A percentile compares a stretch with the other conserved stretches of the same genome.
Evolutionary conservation across 345 rosid species (phyloP).

Genomic region (Eucalyptus tenuipes): DNA sequence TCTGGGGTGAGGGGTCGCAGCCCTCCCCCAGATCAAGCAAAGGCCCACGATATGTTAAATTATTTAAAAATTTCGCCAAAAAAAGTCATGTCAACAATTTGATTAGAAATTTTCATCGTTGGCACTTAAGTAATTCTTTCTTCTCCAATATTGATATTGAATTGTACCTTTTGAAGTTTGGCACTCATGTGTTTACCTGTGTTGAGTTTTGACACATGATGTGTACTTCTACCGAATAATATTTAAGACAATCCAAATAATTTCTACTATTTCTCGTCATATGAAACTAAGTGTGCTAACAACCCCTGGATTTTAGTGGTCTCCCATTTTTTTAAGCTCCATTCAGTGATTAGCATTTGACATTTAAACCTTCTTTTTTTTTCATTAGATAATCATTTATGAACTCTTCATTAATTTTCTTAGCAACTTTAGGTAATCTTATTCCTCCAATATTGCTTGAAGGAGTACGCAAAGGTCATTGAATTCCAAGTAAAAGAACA

Average conservation of each 20-base stretch:
- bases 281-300: not conserved
- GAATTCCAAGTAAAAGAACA: not conserved
- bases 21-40: no score
- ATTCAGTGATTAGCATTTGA: not conserved
- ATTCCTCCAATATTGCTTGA: not conserved
- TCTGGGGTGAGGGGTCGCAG: no score
- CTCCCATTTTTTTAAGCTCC: not conserved
- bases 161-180: no score
- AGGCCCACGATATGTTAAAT: no score
- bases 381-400: not conserved
- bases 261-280: not conserved
- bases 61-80: accelerated
- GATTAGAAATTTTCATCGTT: accelerated
- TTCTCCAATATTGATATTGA: no score
- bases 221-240: not conserved
- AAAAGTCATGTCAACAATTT: no score
- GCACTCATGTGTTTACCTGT: no score
- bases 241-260: not conserved
- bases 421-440: not conserved
- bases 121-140: no score
- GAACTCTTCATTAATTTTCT: not conserved
- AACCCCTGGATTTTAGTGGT: not conserved
- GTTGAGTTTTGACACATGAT: no score
- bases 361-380: not conserved
- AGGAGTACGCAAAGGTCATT: not conserved